Evolutionary conservation across 768 basidiomycete genomes (phyloP).

Genomic region (Auriculariales sp.): DNA sequence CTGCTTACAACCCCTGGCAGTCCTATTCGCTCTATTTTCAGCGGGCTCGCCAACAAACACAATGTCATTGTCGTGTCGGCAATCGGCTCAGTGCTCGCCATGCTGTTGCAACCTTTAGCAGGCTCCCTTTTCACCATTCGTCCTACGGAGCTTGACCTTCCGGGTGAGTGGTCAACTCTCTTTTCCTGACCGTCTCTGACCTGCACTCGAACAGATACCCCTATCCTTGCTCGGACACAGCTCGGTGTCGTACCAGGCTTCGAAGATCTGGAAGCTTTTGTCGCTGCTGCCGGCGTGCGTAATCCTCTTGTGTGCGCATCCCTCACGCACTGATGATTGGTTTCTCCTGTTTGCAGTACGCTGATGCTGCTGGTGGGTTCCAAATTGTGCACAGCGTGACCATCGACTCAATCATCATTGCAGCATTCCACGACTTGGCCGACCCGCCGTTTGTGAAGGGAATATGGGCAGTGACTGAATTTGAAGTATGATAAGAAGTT

Average conservation of each 20-base stretch:
- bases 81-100: conserved; percentile 28
- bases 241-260: conserved; percentile 33
- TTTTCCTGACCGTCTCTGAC: background rate
- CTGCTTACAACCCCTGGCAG: conserved; percentile 17
- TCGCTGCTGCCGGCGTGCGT: conserved; percentile 44
- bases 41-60: conserved; percentile 37
- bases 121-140: conserved; percentile 17
- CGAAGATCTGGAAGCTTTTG: conserved; percentile 32
- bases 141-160: conserved; percentile 2
- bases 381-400: background rate
- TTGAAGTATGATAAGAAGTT: conserved; percentile 35
- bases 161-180: background rate
- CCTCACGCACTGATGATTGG: background rate
- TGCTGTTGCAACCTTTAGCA: conserved; percentile 45
- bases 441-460: conserved; percentile 44
- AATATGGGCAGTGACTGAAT: conserved; percentile 40
- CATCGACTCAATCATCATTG: no score
- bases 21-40: conserved; percentile 26
- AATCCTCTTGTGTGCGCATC: background rate
- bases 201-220: background rate
- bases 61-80: conserved; percentile 38
- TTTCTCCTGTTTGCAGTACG: conserved; percentile 15
- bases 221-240: conserved; percentile 25
- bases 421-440: conserved; percentile 25
- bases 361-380: conserved; percentile 20